These are phyloP conservation scores for Clitopilus hobsonii DNA, from an alignment of 768 basidiomycete genomes.

Conservation along the genomic window DNA sequence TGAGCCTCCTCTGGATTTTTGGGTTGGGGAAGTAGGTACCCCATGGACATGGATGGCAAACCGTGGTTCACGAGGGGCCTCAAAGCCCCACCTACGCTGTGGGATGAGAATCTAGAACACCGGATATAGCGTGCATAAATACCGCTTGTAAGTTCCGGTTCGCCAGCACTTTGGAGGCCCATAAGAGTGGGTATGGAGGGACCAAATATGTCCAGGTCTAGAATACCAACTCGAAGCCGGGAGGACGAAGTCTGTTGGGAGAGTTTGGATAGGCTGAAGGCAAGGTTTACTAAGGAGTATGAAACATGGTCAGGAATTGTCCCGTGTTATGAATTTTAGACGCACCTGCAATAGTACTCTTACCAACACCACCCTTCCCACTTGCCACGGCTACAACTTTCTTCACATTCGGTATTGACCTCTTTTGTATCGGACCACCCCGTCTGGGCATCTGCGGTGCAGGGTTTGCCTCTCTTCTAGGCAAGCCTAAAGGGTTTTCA, in stretches of 20 bases:
- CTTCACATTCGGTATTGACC: slow-evolving; percentile 67
- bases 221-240: slow-evolving; percentile 70
- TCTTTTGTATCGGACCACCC: slow-evolving; percentile 47
- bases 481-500: background rate
- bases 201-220: slow-evolving; percentile 95
- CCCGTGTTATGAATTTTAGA: slow-evolving; percentile 2
- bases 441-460: slow-evolving; percentile 59
- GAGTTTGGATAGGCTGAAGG: slow-evolving; percentile 60
- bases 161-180: slow-evolving; percentile 75
- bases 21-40: slow-evolving; percentile 74
- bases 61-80: slow-evolving; percentile 85
- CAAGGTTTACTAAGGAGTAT: slow-evolving; percentile 63
- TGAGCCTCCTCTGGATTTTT: slow-evolving; percentile 43
- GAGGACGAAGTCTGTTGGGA: slow-evolving; percentile 22
- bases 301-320: background rate
- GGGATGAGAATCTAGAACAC: no score
- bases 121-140: no score
- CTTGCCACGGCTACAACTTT: slow-evolving; percentile 83
- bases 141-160: slow-evolving; percentile 71
- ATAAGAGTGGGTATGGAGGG: slow-evolving; percentile 92
- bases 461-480: slow-evolving; percentile 3
- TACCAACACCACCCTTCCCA: slow-evolving; percentile 97
- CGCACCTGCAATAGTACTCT: slow-evolving; percentile 87
- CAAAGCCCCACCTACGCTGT: slow-evolving; percentile 60
- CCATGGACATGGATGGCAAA: slow-evolving; percentile 95